phyloP scores from a whole-genome alignment of 176 grass and related monocot species.

The Triticum monococcum region DNA sequence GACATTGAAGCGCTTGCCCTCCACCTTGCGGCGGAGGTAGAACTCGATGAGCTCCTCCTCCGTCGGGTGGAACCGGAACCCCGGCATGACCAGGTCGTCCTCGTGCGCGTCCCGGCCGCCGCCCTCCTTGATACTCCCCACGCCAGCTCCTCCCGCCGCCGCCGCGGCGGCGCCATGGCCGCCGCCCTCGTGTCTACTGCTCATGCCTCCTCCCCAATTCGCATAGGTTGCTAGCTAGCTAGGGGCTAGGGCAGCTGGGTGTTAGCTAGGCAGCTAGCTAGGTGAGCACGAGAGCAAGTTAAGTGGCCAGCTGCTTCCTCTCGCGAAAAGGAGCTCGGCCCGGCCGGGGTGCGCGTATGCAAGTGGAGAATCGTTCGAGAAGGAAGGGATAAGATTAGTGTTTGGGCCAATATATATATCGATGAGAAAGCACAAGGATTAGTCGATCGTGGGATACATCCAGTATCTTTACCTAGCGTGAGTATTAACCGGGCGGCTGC shows the following conservation, averaged over 20 bases:
- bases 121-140: not conserved
- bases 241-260: conserved; percentile 12
- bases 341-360: not conserved
- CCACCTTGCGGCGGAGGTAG: conserved; percentile 92
- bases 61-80: conserved; percentile 97
- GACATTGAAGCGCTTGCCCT: conserved; percentile 95
- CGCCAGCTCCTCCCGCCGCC: not conserved
- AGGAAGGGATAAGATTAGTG: conserved; percentile 44
- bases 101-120: conserved; percentile 61
- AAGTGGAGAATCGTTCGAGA: conserved; percentile 26
- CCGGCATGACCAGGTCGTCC: conserved; percentile 85
- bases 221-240: not conserved
- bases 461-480: not conserved
- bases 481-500: conserved; percentile 3
- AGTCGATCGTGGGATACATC: not conserved
- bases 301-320: conserved; percentile 31
- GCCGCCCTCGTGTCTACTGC: conserved; percentile 35
- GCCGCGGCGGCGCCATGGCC: conserved; percentile 6
- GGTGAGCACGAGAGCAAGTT: conserved; percentile 27
- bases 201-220: conserved; percentile 31
- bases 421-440: not conserved
- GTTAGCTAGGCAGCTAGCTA: not conserved
- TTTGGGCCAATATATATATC: conserved; percentile 41
- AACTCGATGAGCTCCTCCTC: conserved; percentile 99
- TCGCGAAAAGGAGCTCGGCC: not conserved